These are phyloP conservation scores for Penicillium sp. DNA, from an alignment of 2,329 filamentous ascomycete species.

Conservation along the genomic window DNA sequence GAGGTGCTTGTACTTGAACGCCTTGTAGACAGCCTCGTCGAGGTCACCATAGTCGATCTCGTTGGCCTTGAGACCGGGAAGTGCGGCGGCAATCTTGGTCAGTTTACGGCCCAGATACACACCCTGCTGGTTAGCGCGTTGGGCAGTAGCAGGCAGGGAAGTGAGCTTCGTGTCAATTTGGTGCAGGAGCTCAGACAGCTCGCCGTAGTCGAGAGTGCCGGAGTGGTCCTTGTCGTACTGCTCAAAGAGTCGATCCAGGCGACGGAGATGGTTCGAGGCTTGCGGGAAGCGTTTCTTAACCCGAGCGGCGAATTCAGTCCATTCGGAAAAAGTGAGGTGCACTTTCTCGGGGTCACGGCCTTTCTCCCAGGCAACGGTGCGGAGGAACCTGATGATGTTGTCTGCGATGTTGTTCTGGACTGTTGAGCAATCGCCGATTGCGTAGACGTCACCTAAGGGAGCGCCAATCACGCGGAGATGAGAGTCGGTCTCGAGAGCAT, in stretches of 20 bases:
- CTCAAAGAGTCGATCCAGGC: constrained; percentile 85
- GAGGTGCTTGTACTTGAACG: constrained; percentile 90
- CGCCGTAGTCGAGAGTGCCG: constrained; percentile 89
- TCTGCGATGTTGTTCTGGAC: constrained; percentile 97
- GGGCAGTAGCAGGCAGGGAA: constrained; percentile 88
- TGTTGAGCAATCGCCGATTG: constrained; percentile 91
- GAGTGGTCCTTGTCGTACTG: constrained; percentile 91
- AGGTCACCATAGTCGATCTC: constrained; percentile 84
- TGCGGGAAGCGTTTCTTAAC: constrained; percentile 91
- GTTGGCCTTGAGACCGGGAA: constrained; percentile 73
- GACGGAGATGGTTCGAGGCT: constrained; percentile 77
- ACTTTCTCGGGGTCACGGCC: constrained; percentile 87
- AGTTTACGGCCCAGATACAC: constrained; percentile 90
- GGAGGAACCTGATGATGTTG: constrained; percentile 85
- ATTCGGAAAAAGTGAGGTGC: constrained; percentile 81
- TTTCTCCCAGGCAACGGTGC: constrained; percentile 84
- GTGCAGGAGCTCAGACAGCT: constrained; percentile 79
- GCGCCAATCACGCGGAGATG: constrained; percentile 87
- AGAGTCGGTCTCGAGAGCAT: constrained; percentile 90
- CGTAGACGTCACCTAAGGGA: constrained; percentile 91
- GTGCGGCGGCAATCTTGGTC: constrained; percentile 79
- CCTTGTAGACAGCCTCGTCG: constrained; percentile 87
- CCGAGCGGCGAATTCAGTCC: constrained; percentile 76
- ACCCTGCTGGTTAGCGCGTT: constrained; percentile 94
- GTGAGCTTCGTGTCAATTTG: constrained; percentile 96